phyloP scores from a whole-genome alignment of 1,284 basidiomycete genomes.

The Sphaerobolus stellatus region DNA sequence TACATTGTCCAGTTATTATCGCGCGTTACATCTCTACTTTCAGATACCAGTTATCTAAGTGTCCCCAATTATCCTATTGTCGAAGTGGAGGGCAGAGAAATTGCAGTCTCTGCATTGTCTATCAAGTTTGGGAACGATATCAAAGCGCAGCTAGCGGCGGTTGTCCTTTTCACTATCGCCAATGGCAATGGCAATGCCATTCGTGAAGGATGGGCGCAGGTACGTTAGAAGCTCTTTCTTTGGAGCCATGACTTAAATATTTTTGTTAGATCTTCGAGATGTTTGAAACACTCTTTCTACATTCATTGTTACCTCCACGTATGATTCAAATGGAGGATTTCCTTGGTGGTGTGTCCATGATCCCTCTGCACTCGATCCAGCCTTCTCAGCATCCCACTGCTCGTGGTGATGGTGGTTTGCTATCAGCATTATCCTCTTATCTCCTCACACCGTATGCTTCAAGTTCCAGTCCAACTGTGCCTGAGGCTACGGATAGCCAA shows the following conservation, averaged over 20 bases:
- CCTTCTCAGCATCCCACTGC: slow-evolving; percentile 61
- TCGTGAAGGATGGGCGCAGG: slow-evolving; percentile 91
- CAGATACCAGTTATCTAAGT: slow-evolving; percentile 68
- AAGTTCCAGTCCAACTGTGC: slow-evolving; percentile 69
- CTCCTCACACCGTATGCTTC: slow-evolving; percentile 90
- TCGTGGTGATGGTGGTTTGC: slow-evolving; percentile 82
- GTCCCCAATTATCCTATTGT: slow-evolving; percentile 86
- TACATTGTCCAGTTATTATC: slow-evolving; percentile 92
- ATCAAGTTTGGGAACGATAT: slow-evolving; percentile 95
- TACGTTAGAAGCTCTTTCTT: slow-evolving; percentile 31
- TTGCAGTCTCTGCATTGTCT: slow-evolving; percentile 91
- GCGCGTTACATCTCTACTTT: slow-evolving; percentile 80
- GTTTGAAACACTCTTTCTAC: slow-evolving; percentile 94
- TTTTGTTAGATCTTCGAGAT: slow-evolving; percentile 91
- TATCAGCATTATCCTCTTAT: slow-evolving; percentile 95
- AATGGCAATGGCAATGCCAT: slow-evolving; percentile 96
- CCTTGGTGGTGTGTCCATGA: slow-evolving; percentile 83
- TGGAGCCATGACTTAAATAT: background rate
- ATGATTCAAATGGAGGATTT: slow-evolving; percentile 99
- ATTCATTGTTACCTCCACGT: slow-evolving; percentile 83
- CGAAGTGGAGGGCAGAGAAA: slow-evolving; percentile 87
- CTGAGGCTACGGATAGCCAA: slow-evolving; percentile 84
- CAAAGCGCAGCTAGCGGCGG: slow-evolving; percentile 94
- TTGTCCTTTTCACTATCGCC: slow-evolving; percentile 96
- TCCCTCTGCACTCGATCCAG: slow-evolving; percentile 78